Percentiles rank a stretch among this genome's conserved stretches.
These are phyloP conservation scores for Aureobasidium pullulans DNA, from an alignment of 2,329 filamentous ascomycete species.

Conservation along the genomic window DNA sequence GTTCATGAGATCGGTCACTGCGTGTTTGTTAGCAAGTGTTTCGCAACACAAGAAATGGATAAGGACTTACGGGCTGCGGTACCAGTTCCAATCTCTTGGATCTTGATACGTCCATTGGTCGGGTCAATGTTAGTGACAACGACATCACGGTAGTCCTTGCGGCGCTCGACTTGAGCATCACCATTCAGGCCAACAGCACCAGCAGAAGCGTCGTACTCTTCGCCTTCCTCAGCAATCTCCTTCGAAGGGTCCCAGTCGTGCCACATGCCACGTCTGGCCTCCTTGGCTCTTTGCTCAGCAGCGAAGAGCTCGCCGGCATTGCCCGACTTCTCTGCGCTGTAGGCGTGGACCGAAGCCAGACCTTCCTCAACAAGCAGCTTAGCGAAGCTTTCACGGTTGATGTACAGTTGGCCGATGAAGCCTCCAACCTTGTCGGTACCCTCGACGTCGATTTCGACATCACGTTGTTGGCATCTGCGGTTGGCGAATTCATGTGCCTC, in stretches of 20 bases:
- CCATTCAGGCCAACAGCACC: slow-evolving; percentile 39
- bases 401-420: slow-evolving; percentile 89
- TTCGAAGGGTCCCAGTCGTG: slow-evolving; percentile 88
- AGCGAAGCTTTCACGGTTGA: slow-evolving; percentile 93
- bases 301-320: slow-evolving; percentile 80
- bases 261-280: slow-evolving; percentile 81
- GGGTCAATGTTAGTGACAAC: slow-evolving; percentile 82
- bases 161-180: slow-evolving; percentile 52
- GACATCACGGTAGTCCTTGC: slow-evolving; percentile 91
- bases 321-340: slow-evolving; percentile 91
- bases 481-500: slow-evolving; percentile 91
- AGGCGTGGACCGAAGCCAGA: slow-evolving; percentile 82
- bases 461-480: slow-evolving; percentile 81
- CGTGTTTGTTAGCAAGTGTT: background rate
- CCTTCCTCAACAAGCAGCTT: slow-evolving; percentile 92
- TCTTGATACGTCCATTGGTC: slow-evolving; percentile 70
- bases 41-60: background rate
- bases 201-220: slow-evolving; percentile 38
- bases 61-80: slow-evolving; percentile 53
- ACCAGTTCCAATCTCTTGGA: slow-evolving; percentile 83
- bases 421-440: slow-evolving; percentile 94
- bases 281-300: slow-evolving; percentile 84
- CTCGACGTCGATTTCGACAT: slow-evolving; percentile 92
- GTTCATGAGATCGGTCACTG: slow-evolving; percentile 74
- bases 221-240: slow-evolving; percentile 54